Conservation (phyloP, 2,329 filamentous ascomycete genomes). For the Fusarium subglutinans region DNA sequence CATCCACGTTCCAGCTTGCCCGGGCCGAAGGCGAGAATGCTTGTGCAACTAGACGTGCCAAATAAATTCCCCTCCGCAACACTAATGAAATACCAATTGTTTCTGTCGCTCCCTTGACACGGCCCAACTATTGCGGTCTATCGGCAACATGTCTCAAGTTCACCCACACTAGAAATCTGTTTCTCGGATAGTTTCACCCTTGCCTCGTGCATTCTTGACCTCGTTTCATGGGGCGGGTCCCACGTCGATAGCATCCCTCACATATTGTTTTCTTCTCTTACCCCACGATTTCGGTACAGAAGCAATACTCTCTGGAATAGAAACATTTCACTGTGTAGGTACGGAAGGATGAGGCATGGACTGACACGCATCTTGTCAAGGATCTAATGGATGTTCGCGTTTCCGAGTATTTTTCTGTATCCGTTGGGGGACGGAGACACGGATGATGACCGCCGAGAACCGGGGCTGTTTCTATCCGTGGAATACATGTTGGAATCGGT, state of each 20-base stretch:
- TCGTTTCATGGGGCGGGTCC: slow-evolving; percentile 22
- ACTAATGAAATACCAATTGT: slow-evolving; percentile 16
- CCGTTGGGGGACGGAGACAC: slow-evolving; percentile 23
- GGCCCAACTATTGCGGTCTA: background rate
- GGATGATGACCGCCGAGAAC: slow-evolving; percentile 5
- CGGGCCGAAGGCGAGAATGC: slow-evolving; percentile 1
- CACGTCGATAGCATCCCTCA: slow-evolving; percentile 33
- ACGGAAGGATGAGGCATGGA: slow-evolving; percentile 23
- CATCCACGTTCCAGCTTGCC: slow-evolving; percentile 19
- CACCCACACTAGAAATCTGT: slow-evolving; percentile 1
- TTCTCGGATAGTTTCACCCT: slow-evolving; percentile 29
- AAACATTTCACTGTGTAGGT: slow-evolving; percentile 26
- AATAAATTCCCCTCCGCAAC: slow-evolving; percentile 15
- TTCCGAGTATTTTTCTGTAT: slow-evolving; percentile 8
- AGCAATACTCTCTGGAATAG: background rate
- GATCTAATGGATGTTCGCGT: background rate
- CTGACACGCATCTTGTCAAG: slow-evolving; percentile 25
- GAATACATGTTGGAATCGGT: background rate
- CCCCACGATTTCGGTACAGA: slow-evolving; percentile 14
- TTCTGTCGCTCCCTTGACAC: slow-evolving; percentile 6
- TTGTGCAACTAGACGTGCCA: background rate
- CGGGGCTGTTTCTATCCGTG: background rate
- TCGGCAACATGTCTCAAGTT: background rate
- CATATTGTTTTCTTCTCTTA: slow-evolving; percentile 17
- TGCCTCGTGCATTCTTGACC: slow-evolving; percentile 27